Base-by-base conservation (phyloP, 805 yeast genomes). In the Starmerella powellii region DNA sequence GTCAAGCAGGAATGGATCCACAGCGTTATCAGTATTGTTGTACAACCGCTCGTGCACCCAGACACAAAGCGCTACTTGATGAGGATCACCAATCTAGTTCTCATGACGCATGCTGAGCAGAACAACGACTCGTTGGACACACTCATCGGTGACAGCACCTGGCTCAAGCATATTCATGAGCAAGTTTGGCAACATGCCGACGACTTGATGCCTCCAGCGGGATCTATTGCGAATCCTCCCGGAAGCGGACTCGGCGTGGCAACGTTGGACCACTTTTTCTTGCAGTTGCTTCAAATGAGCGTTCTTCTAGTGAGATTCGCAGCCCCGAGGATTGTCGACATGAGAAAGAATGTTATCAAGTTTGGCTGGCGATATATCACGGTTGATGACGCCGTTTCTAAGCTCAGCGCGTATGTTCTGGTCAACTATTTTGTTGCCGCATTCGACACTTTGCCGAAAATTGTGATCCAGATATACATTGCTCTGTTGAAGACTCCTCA, bases 281-380 rank as follows among this genome's bases (percentile, higher is more conserved):
- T 82, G 48, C 91, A 83, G 45, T 63, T 88, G 8, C 66, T 91
- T 18, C 94, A 87, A 51, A 60, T 86, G 56, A 80, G 97, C 0
- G 77, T 95, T 0, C 62, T 80, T 34, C 63, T 91, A 34, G 73
- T 86, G 20, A 77, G 78, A 55, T 73, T 76, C 61, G 77, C 82
- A 1, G 76, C 94, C 0, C 59, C 63, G 0, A 61, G 68, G 10
- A 68, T 84, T 20, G 63, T 71, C 6, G 80, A 74, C 13, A 69
- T 73, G 50, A 69, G 82, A 33, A 88, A 85, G 56, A 94, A 86
- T 52, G 75, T 91, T 33, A 84, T 91, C 59, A 85, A 84, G 59
- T 91, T 86, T 63, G 81, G 86, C 52, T 91, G 99, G 99, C 82
- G 83, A 51, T 82, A 78, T 54, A 79, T 91, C 56, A 84, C 84